Percentiles rank a stretch among this genome's conserved stretches.
phyloP scores from a whole-genome alignment of 179 eudicot genomes.

The Beta lomatogona region DNA sequence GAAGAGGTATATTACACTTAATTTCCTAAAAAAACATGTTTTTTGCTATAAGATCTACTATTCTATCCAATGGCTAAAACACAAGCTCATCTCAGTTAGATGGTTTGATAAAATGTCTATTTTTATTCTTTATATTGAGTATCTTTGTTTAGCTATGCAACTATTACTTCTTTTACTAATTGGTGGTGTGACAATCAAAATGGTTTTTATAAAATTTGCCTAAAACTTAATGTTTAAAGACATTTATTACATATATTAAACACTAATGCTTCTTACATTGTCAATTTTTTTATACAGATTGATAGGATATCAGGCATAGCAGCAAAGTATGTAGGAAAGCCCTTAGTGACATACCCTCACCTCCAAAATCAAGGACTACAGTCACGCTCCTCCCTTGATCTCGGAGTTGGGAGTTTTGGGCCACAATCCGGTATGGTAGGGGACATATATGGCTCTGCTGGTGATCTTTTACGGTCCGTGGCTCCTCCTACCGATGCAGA shows the following conservation, averaged over 20 bases:
- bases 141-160: too few relatives aligned
- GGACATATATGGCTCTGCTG: slow-evolving; percentile 64
- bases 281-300: slow-evolving; percentile 48
- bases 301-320: slow-evolving; percentile 96
- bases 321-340: slow-evolving; percentile 94
- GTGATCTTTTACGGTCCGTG: slow-evolving; percentile 70
- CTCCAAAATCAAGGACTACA: slow-evolving; percentile 39
- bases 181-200: too few relatives aligned
- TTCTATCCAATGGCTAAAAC: too few relatives aligned
- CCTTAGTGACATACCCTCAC: slow-evolving; percentile 58
- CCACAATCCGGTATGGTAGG: slow-evolving; percentile 50
- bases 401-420: slow-evolving; percentile 57
- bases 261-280: background rate
- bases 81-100: too few relatives aligned
- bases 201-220: too few relatives aligned
- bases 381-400: slow-evolving; percentile 49
- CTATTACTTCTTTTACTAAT: too few relatives aligned
- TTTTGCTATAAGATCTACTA: background rate
- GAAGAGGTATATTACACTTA: slow-evolving; percentile 41
- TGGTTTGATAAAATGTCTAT: too few relatives aligned
- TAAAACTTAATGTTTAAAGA: too few relatives aligned
- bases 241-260: background rate
- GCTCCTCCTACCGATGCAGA: slow-evolving; percentile 81
- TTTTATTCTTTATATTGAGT: too few relatives aligned
- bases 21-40: background rate